Conservation (phyloP, 2,329 filamentous ascomycete species). For the Ophiocordyceps sinensis region DNA sequence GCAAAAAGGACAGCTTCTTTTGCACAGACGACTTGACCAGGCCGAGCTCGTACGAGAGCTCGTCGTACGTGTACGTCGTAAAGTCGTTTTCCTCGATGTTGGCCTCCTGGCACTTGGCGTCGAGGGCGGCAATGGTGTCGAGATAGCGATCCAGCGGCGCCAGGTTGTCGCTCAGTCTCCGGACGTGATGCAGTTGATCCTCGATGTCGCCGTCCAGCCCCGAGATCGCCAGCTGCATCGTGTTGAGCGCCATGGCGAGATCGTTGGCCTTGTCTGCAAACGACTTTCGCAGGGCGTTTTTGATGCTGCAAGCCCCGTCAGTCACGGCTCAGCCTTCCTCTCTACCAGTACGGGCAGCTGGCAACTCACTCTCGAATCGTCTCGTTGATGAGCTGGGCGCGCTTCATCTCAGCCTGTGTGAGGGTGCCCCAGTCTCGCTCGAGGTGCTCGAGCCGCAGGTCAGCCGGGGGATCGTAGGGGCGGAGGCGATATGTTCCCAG, state of each 20-base stretch:
- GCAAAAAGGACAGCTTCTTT: slow-evolving; percentile 91
- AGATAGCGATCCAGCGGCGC: slow-evolving; percentile 85
- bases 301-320: slow-evolving; percentile 49
- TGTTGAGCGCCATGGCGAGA: slow-evolving; percentile 89
- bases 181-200: slow-evolving; percentile 80
- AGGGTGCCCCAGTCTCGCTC: slow-evolving; percentile 71
- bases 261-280: slow-evolving; percentile 99
- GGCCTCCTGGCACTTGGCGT: slow-evolving; percentile 82
- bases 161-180: slow-evolving; percentile 71
- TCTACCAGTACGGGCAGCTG: neutral
- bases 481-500: slow-evolving; percentile 84
- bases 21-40: slow-evolving; percentile 84
- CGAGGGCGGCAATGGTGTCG: slow-evolving; percentile 70
- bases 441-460: slow-evolving; percentile 67
- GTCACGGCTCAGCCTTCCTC: slow-evolving; percentile 2
- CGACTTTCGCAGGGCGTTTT: slow-evolving; percentile 78
- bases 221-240: slow-evolving; percentile 85
- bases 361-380: slow-evolving; percentile 74
- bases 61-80: slow-evolving; percentile 97
- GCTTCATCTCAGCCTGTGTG: slow-evolving; percentile 70
- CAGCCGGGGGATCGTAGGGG: slow-evolving; percentile 77
- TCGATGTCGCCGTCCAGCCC: slow-evolving; percentile 95
- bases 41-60: slow-evolving; percentile 83
- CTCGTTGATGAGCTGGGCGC: slow-evolving; percentile 92
- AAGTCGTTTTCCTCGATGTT: slow-evolving; percentile 99